phyloP scores from a whole-genome alignment of 495 filamentous ascomycete species.

The Halenospora varia region DNA sequence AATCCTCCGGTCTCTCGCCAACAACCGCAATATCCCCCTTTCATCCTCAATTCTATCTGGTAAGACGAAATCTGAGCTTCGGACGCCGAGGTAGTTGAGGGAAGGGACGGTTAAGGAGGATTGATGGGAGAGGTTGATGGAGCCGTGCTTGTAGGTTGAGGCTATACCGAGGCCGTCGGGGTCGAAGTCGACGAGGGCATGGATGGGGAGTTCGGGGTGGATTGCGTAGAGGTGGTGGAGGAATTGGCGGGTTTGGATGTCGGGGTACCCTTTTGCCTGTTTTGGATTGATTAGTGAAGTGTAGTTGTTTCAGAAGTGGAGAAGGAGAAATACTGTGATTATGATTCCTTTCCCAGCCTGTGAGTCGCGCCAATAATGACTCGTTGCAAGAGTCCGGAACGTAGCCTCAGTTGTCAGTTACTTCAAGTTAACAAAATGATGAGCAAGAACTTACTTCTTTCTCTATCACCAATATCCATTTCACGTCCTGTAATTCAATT shows the following conservation, averaged over 20 bases:
- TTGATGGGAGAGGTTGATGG: conserved; percentile 67
- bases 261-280: conserved; percentile 90
- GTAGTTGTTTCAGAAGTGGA: conserved; percentile 11
- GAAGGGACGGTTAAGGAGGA: conserved; percentile 52
- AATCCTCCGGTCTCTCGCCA: conserved; percentile 62
- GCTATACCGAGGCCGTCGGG: conserved; percentile 84
- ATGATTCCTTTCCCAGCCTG: conserved; percentile 56
- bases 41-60: conserved; percentile 16
- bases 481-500: conserved; percentile 47
- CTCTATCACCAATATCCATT: conserved; percentile 84
- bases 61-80: conserved; percentile 50
- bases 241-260: conserved; percentile 75
- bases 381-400: conserved; percentile 64
- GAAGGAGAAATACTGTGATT: conserved; percentile 53
- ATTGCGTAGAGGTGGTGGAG: conserved; percentile 40
- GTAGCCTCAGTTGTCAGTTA: conserved; percentile 54
- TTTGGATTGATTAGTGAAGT: conserved; percentile 22
- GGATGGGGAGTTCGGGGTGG: conserved; percentile 45
- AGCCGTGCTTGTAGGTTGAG: conserved; percentile 85
- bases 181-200: conserved; percentile 77
- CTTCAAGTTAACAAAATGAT: background rate
- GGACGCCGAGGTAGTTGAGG: conserved; percentile 74
- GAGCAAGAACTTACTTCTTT: conserved; percentile 64
- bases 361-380: conserved; percentile 45
- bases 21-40: conserved; percentile 47